Conservation (phyloP, 164 flowering plant genomes). For the Umbilicus rupestris region DNA sequence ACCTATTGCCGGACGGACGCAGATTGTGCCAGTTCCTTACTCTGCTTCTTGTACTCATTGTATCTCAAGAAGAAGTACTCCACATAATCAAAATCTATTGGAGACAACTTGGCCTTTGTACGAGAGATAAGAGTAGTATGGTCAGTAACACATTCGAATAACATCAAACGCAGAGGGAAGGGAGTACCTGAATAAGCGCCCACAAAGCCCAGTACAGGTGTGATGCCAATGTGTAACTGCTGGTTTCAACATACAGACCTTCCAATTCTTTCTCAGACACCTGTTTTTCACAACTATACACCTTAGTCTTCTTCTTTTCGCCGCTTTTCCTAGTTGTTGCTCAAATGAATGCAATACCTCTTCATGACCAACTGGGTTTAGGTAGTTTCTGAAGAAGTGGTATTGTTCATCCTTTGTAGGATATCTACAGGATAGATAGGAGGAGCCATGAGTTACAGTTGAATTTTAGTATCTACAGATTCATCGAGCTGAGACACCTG, state of each 20-base stretch:
- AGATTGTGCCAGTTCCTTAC: slow-evolving; percentile 38
- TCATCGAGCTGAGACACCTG: slow-evolving; percentile 1
- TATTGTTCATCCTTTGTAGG: slow-evolving; percentile 77
- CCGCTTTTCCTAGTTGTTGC: neutral
- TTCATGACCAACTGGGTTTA: slow-evolving; percentile 52
- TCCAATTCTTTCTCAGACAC: slow-evolving; percentile 58
- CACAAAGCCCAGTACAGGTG: slow-evolving; percentile 93
- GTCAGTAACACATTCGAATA: neutral
- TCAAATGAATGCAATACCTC: slow-evolving; percentile 42
- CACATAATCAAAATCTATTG: slow-evolving; percentile 83
- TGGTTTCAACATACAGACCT: slow-evolving; percentile 72
- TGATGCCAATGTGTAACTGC: slow-evolving; percentile 61
- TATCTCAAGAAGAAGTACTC: slow-evolving; percentile 87
- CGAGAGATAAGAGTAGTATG: neutral
- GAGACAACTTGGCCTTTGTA: slow-evolving; percentile 77
- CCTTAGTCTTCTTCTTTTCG: neutral
- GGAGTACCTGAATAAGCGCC: slow-evolving; percentile 80
- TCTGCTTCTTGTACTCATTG: slow-evolving; percentile 64
- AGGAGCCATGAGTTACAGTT: slow-evolving; percentile 10
- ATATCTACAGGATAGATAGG: no score
- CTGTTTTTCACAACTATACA: slow-evolving; percentile 24
- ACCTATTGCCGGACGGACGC: no score
- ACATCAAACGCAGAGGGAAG: neutral
- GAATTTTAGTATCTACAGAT: neutral
- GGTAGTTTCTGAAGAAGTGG: slow-evolving; percentile 87